Evolutionary conservation across 306 rosid genomes (phyloP).

Genomic region (Trifolium pratense): DNA sequence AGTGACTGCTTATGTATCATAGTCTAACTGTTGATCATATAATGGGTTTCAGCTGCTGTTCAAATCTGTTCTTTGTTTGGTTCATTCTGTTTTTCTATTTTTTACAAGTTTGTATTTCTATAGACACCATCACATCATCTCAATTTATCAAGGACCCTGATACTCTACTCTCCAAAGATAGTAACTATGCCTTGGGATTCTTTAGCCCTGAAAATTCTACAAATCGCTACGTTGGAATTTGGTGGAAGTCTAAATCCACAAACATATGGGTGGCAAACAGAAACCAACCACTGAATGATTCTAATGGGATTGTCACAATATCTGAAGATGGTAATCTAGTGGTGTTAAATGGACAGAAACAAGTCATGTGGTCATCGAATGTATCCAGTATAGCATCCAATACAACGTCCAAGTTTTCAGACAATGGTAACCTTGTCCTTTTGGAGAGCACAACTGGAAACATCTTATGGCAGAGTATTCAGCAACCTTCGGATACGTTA

Average conservation of each 20-base stretch:
- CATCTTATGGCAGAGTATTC: slow-evolving; percentile 48
- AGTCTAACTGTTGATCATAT: not conserved
- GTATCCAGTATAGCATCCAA: slow-evolving; percentile 16
- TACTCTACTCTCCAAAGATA: slow-evolving; percentile 3
- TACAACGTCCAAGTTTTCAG: slow-evolving; percentile 39
- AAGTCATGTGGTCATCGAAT: slow-evolving; percentile 45
- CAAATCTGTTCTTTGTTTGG: not conserved
- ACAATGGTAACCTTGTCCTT: slow-evolving; percentile 48
- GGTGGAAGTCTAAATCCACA: not conserved
- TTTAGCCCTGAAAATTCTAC: slow-evolving; percentile 32
- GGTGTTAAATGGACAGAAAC: slow-evolving; percentile 37
- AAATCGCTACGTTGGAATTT: slow-evolving; percentile 37
- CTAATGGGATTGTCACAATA: slow-evolving; percentile 33
- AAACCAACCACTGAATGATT: slow-evolving; percentile 28
- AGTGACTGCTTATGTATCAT: not conserved
- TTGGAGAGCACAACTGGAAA: slow-evolving; percentile 7
- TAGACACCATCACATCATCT: slow-evolving; percentile 10
- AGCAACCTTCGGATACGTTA: slow-evolving; percentile 33
- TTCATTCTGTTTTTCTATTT: not conserved
- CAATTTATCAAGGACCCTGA: slow-evolving; percentile 31
- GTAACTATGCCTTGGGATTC: slow-evolving; percentile 28
- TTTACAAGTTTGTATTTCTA: not conserved
- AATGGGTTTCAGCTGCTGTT: slow-evolving; percentile 5
- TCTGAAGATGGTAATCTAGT: slow-evolving; percentile 40
- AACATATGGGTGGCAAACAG: slow-evolving; percentile 44